These are phyloP conservation scores for Ascochyta pisi DNA, from an alignment of 2,329 filamentous ascomycete genomes.

Conservation along the genomic window DNA sequence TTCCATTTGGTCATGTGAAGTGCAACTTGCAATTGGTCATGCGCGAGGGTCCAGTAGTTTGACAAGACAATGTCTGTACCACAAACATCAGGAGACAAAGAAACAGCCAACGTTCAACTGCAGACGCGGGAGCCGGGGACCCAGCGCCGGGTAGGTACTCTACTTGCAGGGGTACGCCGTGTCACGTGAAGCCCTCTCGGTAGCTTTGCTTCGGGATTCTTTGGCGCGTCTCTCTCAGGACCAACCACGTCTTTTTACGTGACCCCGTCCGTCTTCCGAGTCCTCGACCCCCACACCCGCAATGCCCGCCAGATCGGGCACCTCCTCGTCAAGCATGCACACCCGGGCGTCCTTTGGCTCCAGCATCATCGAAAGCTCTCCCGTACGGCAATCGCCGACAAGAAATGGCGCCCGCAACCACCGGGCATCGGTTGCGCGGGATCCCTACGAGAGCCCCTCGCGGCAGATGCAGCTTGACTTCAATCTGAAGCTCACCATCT, in stretches of 20 bases:
- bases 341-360: slow-evolving; percentile 42
- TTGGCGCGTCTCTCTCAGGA: slow-evolving; percentile 21
- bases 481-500: slow-evolving; percentile 51
- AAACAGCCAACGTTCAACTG: slow-evolving; percentile 5
- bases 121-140: slow-evolving; percentile 6
- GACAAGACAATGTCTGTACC: background rate
- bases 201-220: slow-evolving; percentile 17
- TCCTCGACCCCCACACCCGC: slow-evolving; percentile 13
- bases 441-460: slow-evolving; percentile 43
- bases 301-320: slow-evolving; percentile 44
- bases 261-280: slow-evolving; percentile 6
- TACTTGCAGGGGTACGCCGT: slow-evolving; percentile 12
- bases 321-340: slow-evolving; percentile 45
- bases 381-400: slow-evolving; percentile 42
- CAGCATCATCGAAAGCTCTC: slow-evolving; percentile 41
- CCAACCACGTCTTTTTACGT: slow-evolving; percentile 34
- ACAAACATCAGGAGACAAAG: background rate
- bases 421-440: slow-evolving; percentile 30
- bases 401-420: slow-evolving; percentile 34
- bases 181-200: slow-evolving; percentile 10
- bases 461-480: slow-evolving; percentile 51
- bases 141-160: background rate
- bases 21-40: background rate
- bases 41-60: background rate
- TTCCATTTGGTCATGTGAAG: background rate